Evolutionary conservation across 164 flowering plant genomes (phyloP), one percentile per base, ranked within the genome.

Genomic region (Vitis rupestris): DNA sequence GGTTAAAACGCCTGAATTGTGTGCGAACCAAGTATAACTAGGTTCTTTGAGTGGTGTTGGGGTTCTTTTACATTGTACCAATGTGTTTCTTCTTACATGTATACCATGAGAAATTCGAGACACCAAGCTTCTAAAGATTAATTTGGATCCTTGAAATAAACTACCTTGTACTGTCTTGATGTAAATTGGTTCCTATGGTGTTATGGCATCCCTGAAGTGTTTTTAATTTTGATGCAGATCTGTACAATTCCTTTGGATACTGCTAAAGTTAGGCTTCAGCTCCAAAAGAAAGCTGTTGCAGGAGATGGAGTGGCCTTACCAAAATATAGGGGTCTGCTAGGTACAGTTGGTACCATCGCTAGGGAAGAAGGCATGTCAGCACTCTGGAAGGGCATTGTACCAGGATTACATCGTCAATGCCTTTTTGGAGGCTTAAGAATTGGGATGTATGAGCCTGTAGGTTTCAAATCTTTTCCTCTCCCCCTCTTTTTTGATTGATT

Each of bases 181-280:
- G 44, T 3, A 3, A 3, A 3, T 3, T 37, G 44, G 44, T 37
- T 37, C n/a, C 27, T 61, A 16, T 44, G 37, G n/a, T 19, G 14
- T 55, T n/a, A 27, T 10, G 37, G 52, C 17, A 31, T 51, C n/a
- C 27, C 19, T 23, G 10, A 19, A 37, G 8, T 72, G 50, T 10
- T 27, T 15, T 63, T 75, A 58, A 50, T 10, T 65, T 48, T 72
- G 68, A 19, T 79, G 79, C 86, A 94, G 99, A 69, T 91, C 8
- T 92, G 95, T 77, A 94, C 99, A 0, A 82, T 94, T 74, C 99
- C 99, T 4, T 73, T 94, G 81, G 99, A 94, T 76, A 92, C 97
- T 65, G 99, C 99, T 37, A 94, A 94, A 82, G 99, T 94, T 55
- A 85, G 97, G 83, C 94, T 94, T 69, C 99, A 94, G 82, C 89